A percentile compares a stretch with the other conserved stretches of the same genome.
Conservation (phyloP, 2,329 filamentous ascomycete genomes). For the Aspergillus clavatus region DNA sequence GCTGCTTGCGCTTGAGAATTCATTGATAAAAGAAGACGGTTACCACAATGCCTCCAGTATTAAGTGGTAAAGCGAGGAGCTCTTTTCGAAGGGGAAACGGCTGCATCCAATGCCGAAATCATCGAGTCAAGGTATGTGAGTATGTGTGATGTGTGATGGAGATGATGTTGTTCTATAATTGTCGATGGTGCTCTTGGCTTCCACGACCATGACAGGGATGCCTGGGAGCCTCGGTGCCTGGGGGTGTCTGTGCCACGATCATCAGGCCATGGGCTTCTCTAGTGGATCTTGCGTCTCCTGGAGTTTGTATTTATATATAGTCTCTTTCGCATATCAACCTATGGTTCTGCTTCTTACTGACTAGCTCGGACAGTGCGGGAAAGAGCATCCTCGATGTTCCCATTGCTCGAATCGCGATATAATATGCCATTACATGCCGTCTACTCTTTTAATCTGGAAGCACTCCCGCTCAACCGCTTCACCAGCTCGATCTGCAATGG, state of each 20-base stretch:
- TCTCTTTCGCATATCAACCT: not conserved
- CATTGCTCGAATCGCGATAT: constrained; percentile 12
- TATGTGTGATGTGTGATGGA: not conserved
- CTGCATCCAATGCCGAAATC: constrained; percentile 16
- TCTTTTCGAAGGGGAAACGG: constrained; percentile 11
- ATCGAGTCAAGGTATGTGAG: constrained; percentile 20
- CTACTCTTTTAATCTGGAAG: constrained; percentile 10
- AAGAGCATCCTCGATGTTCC: constrained; percentile 14
- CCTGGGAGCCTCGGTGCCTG: not conserved
- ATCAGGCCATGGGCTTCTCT: not conserved
- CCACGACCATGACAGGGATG: not conserved
- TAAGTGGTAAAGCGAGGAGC: constrained; percentile 7
- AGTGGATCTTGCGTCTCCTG: too few relatives aligned
- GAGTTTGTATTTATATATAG: not conserved
- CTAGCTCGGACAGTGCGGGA: constrained; percentile 12
- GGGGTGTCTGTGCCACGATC: not conserved
- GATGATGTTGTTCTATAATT: not conserved
- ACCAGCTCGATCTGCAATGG: constrained; percentile 1
- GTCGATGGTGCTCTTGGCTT: not conserved
- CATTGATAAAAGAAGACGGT: not conserved
- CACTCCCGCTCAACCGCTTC: constrained; percentile 12
- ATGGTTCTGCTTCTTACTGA: constrained; percentile 6
- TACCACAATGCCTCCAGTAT: constrained; percentile 16
- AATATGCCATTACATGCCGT: constrained; percentile 13
- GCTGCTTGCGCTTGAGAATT: not conserved